A percentile compares a stretch with the other conserved stretches of the same genome.
Evolutionary conservation across 768 basidiomycete species (phyloP).

Genomic region (Trametes cinnabarina): DNA sequence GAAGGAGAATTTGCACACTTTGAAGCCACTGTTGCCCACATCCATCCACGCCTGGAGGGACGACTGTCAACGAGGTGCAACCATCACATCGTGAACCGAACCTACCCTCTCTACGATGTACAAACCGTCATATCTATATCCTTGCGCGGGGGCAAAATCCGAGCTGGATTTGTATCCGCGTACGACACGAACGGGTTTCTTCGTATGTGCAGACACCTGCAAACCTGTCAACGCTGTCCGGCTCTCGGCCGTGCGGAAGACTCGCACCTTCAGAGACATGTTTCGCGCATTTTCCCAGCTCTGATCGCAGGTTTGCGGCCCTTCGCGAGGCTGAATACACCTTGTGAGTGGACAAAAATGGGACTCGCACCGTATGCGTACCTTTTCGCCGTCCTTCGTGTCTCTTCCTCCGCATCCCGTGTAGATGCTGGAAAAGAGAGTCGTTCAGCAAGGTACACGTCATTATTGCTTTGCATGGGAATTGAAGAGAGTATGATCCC

Average conservation of each 20-base stretch:
- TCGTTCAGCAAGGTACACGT: too few relatives aligned
- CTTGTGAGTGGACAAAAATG: background rate
- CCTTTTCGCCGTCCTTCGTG: conserved; percentile 11
- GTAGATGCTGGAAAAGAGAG: conserved; percentile 10
- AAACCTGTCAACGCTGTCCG: background rate
- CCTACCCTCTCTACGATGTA: conserved; percentile 18
- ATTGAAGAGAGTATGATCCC: too few relatives aligned
- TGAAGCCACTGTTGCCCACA: conserved; percentile 14
- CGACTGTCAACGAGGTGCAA: background rate
- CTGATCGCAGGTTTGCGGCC: conserved; percentile 21
- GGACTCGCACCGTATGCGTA: background rate
- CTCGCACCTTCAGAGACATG: conserved; percentile 13
- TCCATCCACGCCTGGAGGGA: conserved; percentile 21
- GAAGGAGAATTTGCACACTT: conserved; percentile 20
- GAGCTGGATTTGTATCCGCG: conserved; percentile 17
- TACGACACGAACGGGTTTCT: conserved; percentile 22
- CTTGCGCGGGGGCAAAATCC: conserved; percentile 15
- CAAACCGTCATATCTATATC: conserved; percentile 24
- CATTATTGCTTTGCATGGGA: too few relatives aligned
- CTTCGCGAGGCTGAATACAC: conserved; percentile 8
- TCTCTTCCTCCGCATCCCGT: conserved; percentile 22
- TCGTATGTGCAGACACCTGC: conserved; percentile 16
- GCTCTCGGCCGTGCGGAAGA: background rate
- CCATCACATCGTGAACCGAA: background rate
- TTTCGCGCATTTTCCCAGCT: conserved; percentile 15